Evolutionary conservation across 106 monocot species (phyloP).

Genomic region (Triglochin maritima): DNA sequence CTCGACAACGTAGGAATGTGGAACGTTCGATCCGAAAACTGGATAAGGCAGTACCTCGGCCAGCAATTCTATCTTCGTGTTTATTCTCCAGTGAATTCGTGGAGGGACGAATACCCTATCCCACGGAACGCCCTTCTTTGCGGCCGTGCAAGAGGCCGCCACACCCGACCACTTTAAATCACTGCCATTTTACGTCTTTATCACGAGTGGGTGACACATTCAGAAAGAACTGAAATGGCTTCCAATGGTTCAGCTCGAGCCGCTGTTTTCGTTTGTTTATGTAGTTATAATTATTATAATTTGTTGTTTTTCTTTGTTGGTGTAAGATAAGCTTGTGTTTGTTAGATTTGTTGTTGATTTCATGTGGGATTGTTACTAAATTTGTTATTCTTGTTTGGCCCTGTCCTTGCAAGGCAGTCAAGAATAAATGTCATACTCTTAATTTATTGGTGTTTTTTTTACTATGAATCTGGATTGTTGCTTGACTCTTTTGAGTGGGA

Average conservation of each 20-base stretch:
- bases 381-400: too few species aligned
- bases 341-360: too few species aligned
- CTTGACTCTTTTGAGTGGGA: too few species aligned
- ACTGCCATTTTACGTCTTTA: not conserved
- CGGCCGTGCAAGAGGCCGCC: constrained; percentile 33
- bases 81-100: constrained; percentile 36
- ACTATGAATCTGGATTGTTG: too few species aligned
- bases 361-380: too few species aligned
- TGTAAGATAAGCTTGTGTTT: too few species aligned
- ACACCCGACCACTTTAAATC: constrained; percentile 28
- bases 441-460: too few species aligned
- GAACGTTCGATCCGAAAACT: constrained; percentile 47
- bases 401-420: too few species aligned
- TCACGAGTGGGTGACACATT: constrained; percentile 15
- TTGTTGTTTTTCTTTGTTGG: too few species aligned
- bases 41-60: constrained; percentile 44
- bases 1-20: constrained; percentile 59
- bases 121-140: constrained; percentile 40
- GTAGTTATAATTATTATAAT: too few species aligned
- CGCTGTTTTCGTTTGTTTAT: not conserved
- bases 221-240: not conserved
- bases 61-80: constrained; percentile 56
- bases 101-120: constrained; percentile 37
- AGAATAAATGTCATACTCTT: too few species aligned
- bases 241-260: not conserved